phyloP scores from a whole-genome alignment of 1,139 yeast species.

The Kluyveromyces sp. region DNA sequence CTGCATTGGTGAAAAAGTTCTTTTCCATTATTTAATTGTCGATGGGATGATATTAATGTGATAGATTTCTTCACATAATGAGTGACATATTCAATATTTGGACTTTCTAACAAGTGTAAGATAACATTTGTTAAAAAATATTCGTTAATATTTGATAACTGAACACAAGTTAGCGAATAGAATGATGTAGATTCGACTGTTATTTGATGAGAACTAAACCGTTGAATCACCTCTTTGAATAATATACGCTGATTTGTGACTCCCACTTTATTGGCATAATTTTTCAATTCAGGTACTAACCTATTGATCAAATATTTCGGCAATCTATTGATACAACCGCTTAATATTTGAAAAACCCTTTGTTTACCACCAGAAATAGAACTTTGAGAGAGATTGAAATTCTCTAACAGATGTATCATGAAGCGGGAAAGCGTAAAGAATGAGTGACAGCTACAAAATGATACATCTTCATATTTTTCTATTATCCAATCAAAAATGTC shows the following conservation, averaged over 20 bases:
- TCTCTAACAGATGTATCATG: slow-evolving; percentile 15
- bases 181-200: slow-evolving; percentile 18
- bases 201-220: slow-evolving; percentile 16
- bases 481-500: slow-evolving; percentile 27
- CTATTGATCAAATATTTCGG: slow-evolving; percentile 9
- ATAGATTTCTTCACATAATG: slow-evolving; percentile 9
- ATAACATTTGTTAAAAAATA: slow-evolving; percentile 12
- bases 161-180: slow-evolving; percentile 12
- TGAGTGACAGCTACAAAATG: slow-evolving; percentile 18
- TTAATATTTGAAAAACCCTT: slow-evolving; percentile 19
- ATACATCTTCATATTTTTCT: slow-evolving; percentile 16
- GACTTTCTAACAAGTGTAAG: slow-evolving; percentile 13
- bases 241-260: slow-evolving; percentile 23
- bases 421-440: slow-evolving; percentile 11
- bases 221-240: slow-evolving; percentile 17
- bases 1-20: slow-evolving; percentile 20
- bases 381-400: slow-evolving; percentile 14
- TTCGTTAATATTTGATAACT: slow-evolving; percentile 14
- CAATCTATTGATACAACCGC: slow-evolving; percentile 14
- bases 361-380: slow-evolving; percentile 23
- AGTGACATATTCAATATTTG: slow-evolving; percentile 36
- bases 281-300: slow-evolving; percentile 9
- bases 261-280: slow-evolving; percentile 20
- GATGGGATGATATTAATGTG: slow-evolving; percentile 6
- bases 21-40: slow-evolving; percentile 7